These are phyloP conservation scores for Quercus berberidifolia DNA, from an alignment of 306 rosid species.

Conservation along the genomic window DNA sequence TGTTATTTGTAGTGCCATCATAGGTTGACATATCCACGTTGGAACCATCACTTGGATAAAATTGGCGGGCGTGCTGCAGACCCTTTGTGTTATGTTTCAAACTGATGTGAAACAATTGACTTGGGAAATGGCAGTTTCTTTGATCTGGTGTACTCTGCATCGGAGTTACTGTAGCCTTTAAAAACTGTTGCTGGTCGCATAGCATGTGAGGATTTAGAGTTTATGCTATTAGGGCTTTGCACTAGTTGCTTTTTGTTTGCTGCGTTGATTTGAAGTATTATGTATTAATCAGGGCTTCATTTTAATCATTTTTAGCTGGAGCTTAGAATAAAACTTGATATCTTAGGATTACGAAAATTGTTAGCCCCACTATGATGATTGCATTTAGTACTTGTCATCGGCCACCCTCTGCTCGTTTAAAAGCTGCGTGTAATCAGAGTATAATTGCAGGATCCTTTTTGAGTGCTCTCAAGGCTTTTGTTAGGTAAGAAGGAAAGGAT, in stretches of 20 bases:
- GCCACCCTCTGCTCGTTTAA: too few species aligned
- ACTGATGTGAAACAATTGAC: constrained; percentile 3
- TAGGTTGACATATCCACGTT: neutral
- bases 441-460: neutral
- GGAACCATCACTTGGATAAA: neutral
- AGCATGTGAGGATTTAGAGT: neutral
- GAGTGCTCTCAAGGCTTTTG: too few species aligned
- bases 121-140: constrained; percentile 8
- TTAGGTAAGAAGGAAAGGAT: too few species aligned
- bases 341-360: neutral
- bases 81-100: neutral
- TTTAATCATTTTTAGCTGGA: neutral
- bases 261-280: constrained; percentile 3
- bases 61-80: neutral
- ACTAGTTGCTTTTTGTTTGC: constrained; percentile 9
- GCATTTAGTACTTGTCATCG: neutral
- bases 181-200: neutral
- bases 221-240: neutral
- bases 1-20: constrained; percentile 22
- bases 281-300: constrained; percentile 1
- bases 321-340: neutral
- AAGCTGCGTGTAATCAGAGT: neutral
- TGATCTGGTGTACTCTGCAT: constrained; percentile 3
- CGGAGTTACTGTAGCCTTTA: constrained; percentile 2
- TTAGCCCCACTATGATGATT: neutral